Percentiles rank a stretch among this genome's conserved stretches.
These are phyloP conservation scores for Eucalyptus sideroxylon DNA, from an alignment of 345 rosid species.

Conservation along the genomic window DNA sequence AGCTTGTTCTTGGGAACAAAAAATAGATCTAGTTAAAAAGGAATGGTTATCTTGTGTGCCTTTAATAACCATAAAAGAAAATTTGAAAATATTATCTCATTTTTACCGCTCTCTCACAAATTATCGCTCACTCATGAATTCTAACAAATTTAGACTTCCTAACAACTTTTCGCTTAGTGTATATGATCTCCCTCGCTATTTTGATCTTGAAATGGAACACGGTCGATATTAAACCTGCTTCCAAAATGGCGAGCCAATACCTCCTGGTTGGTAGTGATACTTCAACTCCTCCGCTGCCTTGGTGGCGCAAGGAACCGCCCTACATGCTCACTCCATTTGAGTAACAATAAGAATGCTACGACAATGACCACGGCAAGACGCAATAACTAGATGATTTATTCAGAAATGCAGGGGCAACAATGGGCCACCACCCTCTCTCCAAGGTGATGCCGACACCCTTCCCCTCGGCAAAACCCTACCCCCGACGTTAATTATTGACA, in stretches of 20 bases:
- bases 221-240: fast-evolving
- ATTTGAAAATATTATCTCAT: no score
- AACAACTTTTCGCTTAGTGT: neutral
- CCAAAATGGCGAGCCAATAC: no score
- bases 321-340: no score
- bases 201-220: neutral
- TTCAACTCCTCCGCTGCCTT: neutral
- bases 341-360: neutral
- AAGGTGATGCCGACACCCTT: neutral
- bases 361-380: neutral
- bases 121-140: neutral
- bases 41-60: fast-evolving
- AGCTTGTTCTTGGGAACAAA: fast-evolving
- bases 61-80: no score
- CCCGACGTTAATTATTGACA: neutral
- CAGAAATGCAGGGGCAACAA: neutral
- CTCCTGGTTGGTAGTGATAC: fast-evolving
- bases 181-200: fast-evolving
- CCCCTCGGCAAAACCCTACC: neutral
- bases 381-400: neutral
- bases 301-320: neutral
- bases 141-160: neutral
- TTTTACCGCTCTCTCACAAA: neutral
- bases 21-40: no score
- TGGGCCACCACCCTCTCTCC: neutral